Conservation (phyloP, 2,329 filamentous ascomycete genomes). For the Didymellaceae sp. region DNA sequence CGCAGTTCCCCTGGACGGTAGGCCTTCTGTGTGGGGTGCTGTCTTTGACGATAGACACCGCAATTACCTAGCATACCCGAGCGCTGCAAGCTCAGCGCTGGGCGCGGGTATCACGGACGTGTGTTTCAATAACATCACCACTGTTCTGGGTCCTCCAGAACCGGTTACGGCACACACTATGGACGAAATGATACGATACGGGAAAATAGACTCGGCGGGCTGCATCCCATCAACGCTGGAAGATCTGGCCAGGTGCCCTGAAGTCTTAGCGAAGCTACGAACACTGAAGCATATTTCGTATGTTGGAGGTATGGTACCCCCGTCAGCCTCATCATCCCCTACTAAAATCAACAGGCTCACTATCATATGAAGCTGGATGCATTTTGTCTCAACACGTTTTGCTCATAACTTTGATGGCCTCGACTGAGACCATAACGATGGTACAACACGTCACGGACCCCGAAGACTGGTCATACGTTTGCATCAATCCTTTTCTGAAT, state of each 20-base stretch:
- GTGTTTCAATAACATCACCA: conserved; percentile 24
- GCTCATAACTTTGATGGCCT: conserved; percentile 24
- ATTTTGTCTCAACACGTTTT: conserved; percentile 25
- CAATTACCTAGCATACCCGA: conserved; percentile 26
- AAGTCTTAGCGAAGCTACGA: conserved; percentile 25
- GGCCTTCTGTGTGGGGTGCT: conserved; percentile 25
- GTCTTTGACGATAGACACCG: conserved; percentile 18
- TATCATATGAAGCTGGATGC: conserved; percentile 26
- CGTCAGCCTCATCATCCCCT: too few relatives aligned
- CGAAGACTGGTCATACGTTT: conserved; percentile 36
- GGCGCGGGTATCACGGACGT: conserved; percentile 18
- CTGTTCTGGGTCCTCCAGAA: conserved; percentile 31
- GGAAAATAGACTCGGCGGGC: conserved; percentile 26
- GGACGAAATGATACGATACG: conserved; percentile 25
- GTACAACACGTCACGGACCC: conserved; percentile 32
- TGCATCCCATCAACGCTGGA: conserved; percentile 30
- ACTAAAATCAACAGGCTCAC: conserved; percentile 23
- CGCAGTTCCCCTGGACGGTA: conserved; percentile 25
- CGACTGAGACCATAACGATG: conserved; percentile 26
- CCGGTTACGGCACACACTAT: conserved; percentile 22
- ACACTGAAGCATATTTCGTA: conserved; percentile 29
- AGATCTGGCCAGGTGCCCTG: conserved; percentile 25
- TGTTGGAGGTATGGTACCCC: conserved; percentile 25
- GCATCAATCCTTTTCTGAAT: conserved; percentile 26
- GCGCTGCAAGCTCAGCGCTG: conserved; percentile 31